A percentile compares a stretch with the other conserved stretches of the same genome.
These are phyloP conservation scores for Podila verticillata DNA, from an alignment of 192 early-diverging fungal species.

Conservation along the genomic window DNA sequence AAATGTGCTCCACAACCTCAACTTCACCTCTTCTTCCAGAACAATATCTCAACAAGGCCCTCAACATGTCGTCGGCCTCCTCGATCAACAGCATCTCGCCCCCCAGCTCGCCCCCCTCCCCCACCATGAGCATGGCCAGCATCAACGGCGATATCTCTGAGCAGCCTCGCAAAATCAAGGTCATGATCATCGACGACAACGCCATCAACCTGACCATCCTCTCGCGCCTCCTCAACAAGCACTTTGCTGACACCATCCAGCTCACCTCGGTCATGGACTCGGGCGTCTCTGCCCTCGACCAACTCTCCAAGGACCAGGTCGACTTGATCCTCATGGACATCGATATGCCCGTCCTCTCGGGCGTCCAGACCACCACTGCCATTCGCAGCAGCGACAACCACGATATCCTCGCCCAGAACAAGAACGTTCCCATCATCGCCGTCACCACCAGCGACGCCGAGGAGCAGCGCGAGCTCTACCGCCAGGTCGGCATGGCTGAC, in stretches of 20 bases:
- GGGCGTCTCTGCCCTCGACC: conserved; percentile 60
- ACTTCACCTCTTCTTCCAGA: conserved; percentile 15
- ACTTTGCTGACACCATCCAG: conserved; percentile 56
- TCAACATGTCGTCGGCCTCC: conserved; percentile 26
- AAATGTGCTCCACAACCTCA: conserved; percentile 41
- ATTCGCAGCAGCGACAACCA: conserved; percentile 56
- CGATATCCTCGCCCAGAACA: conserved; percentile 60
- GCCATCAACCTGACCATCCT: conserved; percentile 70
- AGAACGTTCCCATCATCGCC: conserved; percentile 68
- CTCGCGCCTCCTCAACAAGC: conserved; percentile 63
- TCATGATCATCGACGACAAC: conserved; percentile 76
- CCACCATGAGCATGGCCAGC: conserved; percentile 42
- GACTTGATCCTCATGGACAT: conserved; percentile 76
- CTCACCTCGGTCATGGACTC: conserved; percentile 56
- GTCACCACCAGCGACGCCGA: conserved; percentile 69
- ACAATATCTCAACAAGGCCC: conserved; percentile 25
- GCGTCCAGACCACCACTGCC: conserved; percentile 65
- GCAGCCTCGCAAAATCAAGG: conserved; percentile 39
- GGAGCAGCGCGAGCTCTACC: conserved; percentile 61
- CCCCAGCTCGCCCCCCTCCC: conserved; percentile 40
- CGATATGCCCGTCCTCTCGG: conserved; percentile 73
- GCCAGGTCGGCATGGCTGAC: conserved; percentile 65
- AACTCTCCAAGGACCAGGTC: conserved; percentile 55
- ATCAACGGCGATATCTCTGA: conserved; percentile 29
- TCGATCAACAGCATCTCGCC: conserved; percentile 24